Conservation (phyloP, 345 rosid species). For the Citrus hindsii region DNA sequence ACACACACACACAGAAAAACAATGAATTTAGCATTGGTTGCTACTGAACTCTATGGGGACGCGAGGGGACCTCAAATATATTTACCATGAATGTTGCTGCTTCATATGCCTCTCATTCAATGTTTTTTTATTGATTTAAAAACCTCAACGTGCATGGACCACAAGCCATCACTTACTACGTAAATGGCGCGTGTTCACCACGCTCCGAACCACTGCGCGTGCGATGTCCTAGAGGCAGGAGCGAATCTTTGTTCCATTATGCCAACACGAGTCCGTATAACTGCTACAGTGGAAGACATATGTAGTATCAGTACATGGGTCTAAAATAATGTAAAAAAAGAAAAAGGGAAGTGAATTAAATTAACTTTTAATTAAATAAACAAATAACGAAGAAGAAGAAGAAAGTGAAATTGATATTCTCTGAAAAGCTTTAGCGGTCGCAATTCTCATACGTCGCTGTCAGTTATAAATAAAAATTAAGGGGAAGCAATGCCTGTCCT, state of each 20-base stretch:
- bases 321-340: too few relatives aligned
- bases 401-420: neutral
- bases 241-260: constrained; percentile 22
- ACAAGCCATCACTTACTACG: neutral
- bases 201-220: neutral
- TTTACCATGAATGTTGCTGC: too few relatives aligned
- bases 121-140: too few relatives aligned
- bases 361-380: neutral
- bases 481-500: too few relatives aligned
- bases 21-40: too few relatives aligned
- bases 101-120: too few relatives aligned
- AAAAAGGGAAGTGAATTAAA: neutral
- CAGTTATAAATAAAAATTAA: constrained; percentile 28
- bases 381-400: neutral
- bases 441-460: constrained; percentile 40
- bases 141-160: neutral
- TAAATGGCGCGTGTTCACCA: neutral
- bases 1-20: too few relatives aligned
- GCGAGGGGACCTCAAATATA: too few relatives aligned
- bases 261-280: constrained; percentile 7
- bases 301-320: too few relatives aligned
- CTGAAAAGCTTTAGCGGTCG: constrained; percentile 25
- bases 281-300: neutral
- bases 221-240: neutral
- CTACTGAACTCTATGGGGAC: too few relatives aligned